A percentile compares a stretch with the other conserved stretches of the same genome.
phyloP scores from a whole-genome alignment of 106 monocot species.

The Cymbidium sinense region DNA sequence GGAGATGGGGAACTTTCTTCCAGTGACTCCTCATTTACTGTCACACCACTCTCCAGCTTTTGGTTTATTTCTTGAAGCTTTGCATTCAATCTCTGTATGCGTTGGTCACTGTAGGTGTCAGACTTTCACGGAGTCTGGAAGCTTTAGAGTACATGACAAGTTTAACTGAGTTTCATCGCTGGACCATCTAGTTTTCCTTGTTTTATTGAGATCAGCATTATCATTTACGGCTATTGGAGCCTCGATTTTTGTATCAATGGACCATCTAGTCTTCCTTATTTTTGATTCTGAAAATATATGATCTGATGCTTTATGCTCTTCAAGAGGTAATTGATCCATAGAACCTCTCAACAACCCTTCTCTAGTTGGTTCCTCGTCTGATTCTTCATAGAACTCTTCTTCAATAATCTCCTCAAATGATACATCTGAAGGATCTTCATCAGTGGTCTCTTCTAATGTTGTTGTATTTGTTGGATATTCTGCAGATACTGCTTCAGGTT shows the following conservation, averaged over 20 bases:
- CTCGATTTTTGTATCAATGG: background rate
- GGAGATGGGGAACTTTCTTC: background rate
- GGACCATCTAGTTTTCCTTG: conserved; percentile 17
- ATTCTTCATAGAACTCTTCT: background rate
- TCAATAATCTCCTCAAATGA: conserved; percentile 4
- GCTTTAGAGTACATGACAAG: background rate
- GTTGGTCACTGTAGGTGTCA: background rate
- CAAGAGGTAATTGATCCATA: background rate
- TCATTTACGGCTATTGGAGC: background rate
- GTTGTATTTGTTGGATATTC: background rate
- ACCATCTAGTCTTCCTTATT: background rate
- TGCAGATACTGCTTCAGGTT: conserved; percentile 2
- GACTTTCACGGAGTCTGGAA: background rate
- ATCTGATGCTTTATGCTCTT: conserved; percentile 6
- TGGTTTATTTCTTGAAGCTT: background rate
- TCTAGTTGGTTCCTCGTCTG: background rate
- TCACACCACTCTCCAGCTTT: background rate
- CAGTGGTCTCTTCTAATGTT: background rate
- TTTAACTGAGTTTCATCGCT: conserved; percentile 5
- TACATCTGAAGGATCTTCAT: conserved; percentile 4
- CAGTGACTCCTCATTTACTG: background rate
- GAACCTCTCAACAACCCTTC: background rate
- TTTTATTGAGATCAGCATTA: background rate
- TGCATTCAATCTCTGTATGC: background rate
- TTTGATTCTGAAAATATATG: background rate